phyloP scores from a whole-genome alignment of 495 filamentous ascomycete species.

The Bryoglossum gracile region DNA sequence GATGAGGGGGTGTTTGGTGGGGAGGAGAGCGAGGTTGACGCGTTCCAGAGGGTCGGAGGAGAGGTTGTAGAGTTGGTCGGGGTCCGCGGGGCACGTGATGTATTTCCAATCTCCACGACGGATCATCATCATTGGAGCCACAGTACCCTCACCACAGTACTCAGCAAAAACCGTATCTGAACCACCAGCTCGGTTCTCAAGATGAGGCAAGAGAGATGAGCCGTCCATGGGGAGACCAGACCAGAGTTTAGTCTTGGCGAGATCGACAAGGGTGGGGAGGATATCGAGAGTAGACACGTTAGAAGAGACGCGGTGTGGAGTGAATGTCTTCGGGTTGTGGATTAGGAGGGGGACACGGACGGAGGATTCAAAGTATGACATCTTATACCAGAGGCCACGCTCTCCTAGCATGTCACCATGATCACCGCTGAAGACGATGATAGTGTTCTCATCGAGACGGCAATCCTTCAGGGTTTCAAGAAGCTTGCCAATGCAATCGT shows the following conservation, averaged over 20 bases:
- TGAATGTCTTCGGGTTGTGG: constrained; percentile 59
- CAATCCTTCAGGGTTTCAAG: constrained; percentile 65
- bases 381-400: constrained; percentile 89
- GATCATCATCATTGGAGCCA: constrained; percentile 88
- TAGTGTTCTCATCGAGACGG: constrained; percentile 69
- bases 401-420: constrained; percentile 93
- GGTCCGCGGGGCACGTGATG: constrained; percentile 70
- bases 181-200: constrained; percentile 40
- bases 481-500: constrained; percentile 77
- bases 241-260: constrained; percentile 60
- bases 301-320: constrained; percentile 58
- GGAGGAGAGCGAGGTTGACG: constrained; percentile 53
- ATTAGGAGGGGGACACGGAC: constrained; percentile 77
- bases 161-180: constrained; percentile 77
- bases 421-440: constrained; percentile 81
- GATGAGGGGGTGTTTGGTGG: constrained; percentile 15
- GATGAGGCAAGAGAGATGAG: constrained; percentile 60
- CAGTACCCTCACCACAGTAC: constrained; percentile 83
- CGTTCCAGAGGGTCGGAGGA: constrained; percentile 65
- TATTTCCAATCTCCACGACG: constrained; percentile 77
- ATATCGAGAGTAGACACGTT: constrained; percentile 85
- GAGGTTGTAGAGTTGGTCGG: constrained; percentile 72
- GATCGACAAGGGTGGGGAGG: constrained; percentile 72
- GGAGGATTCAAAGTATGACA: constrained; percentile 82
- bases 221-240: constrained; percentile 69